A percentile compares a stretch with the other conserved stretches of the same genome.
These are phyloP conservation scores for Cantharellus cinnabarinus DNA, from an alignment of 768 basidiomycete genomes.

Conservation along the genomic window DNA sequence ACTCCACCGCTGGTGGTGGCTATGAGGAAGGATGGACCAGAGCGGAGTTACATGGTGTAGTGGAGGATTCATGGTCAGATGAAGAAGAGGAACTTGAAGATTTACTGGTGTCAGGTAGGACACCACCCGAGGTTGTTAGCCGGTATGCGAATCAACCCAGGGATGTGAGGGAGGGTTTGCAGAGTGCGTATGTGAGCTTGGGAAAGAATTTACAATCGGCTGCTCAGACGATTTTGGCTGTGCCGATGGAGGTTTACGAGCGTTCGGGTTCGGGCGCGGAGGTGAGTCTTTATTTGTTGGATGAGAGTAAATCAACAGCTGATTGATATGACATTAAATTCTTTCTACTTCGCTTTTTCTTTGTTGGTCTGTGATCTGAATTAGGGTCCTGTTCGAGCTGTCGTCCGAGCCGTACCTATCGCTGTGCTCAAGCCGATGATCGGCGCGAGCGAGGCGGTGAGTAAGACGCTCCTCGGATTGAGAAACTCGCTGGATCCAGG, in stretches of 20 bases:
- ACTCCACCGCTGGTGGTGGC: constrained; percentile 8
- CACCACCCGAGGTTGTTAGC: constrained; percentile 27
- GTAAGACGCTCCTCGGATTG: constrained; percentile 84
- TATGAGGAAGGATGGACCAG: constrained; percentile 1
- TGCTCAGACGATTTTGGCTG: constrained; percentile 93
- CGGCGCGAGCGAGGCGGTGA: constrained; percentile 88
- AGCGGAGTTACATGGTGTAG: background rate
- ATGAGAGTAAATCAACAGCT: background rate
- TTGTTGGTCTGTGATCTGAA: background rate
- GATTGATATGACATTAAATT: background rate
- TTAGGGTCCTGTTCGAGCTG: constrained; percentile 80
- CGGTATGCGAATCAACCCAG: constrained; percentile 83
- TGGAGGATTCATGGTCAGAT: constrained; percentile 4
- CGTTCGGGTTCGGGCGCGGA: constrained; percentile 70
- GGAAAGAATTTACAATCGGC: constrained; percentile 76
- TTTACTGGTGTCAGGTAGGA: too few relatives aligned
- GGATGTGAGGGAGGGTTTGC: constrained; percentile 68
- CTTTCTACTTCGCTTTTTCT: background rate
- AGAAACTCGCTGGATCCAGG: constrained; percentile 85
- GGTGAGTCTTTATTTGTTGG: constrained; percentile 12
- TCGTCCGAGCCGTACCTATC: constrained; percentile 91
- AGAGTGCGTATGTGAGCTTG: constrained; percentile 79
- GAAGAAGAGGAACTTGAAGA: constrained; percentile 22
- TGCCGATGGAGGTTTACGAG: constrained; percentile 99
- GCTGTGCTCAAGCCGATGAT: constrained; percentile 97